These are phyloP conservation scores for Chaetomium olivaceum DNA, from an alignment of 2,329 filamentous ascomycete genomes.

Conservation along the genomic window DNA sequence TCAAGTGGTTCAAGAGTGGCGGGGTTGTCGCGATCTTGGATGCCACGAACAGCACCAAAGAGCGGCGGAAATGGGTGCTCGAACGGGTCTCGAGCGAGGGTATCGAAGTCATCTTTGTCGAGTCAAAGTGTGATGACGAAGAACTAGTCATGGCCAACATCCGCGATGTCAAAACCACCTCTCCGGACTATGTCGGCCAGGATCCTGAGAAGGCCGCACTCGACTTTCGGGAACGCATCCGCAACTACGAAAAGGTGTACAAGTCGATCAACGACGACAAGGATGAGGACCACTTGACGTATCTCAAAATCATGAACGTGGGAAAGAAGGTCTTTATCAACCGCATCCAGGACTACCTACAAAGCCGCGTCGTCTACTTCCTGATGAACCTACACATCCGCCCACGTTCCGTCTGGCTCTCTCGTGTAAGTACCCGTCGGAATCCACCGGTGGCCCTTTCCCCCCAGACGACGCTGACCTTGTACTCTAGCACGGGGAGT, in stretches of 20 bases:
- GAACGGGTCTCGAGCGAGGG: constrained; percentile 73
- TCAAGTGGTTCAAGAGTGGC: constrained; percentile 80
- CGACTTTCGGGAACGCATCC: constrained; percentile 92
- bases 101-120: constrained; percentile 91
- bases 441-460: background rate
- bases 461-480: background rate
- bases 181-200: constrained; percentile 90
- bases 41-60: constrained; percentile 94
- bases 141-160: constrained; percentile 98
- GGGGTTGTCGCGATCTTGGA: constrained; percentile 93
- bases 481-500: constrained; percentile 79
- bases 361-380: constrained; percentile 95
- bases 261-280: constrained; percentile 80
- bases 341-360: constrained; percentile 92
- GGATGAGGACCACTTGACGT: constrained; percentile 84
- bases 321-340: constrained; percentile 98
- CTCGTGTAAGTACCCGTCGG: constrained; percentile 62
- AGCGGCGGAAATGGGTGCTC: constrained; percentile 85
- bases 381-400: constrained; percentile 98
- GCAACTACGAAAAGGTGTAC: constrained; percentile 97
- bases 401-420: constrained; percentile 93
- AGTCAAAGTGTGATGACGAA: constrained; percentile 95
- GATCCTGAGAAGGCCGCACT: constrained; percentile 88
- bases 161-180: constrained; percentile 93
- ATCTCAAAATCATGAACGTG: constrained; percentile 96